phyloP scores from a whole-genome alignment of 441 rosid species.

The Arabidopsis lyrata region DNA sequence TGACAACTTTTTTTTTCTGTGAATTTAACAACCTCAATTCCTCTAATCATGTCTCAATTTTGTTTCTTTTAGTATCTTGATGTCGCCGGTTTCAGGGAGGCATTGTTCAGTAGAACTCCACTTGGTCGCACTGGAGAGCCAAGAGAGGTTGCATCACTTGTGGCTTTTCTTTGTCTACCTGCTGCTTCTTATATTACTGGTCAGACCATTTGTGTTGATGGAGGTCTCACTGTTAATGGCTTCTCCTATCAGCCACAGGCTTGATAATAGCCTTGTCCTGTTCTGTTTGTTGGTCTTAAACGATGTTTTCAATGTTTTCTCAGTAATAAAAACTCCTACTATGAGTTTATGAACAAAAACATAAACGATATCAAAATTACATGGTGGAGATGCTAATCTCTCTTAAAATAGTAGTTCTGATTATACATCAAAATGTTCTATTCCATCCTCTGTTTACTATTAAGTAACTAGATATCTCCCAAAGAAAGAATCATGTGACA shows the following conservation, averaged over 20 bases:
- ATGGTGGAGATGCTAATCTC: background rate
- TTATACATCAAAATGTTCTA: background rate
- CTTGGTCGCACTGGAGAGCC: slow-evolving; percentile 74
- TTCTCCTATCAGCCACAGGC: slow-evolving; percentile 41
- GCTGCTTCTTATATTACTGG: slow-evolving; percentile 88
- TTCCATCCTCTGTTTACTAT: no score
- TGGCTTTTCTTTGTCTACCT: slow-evolving; percentile 77
- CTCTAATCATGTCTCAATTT: background rate
- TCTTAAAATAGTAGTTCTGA: background rate
- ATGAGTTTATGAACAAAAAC: background rate
- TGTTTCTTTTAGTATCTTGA: slow-evolving; percentile 7
- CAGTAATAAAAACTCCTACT: background rate
- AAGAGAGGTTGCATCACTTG: slow-evolving; percentile 73
- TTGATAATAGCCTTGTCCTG: background rate
- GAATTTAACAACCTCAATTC: background rate
- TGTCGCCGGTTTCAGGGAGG: slow-evolving; percentile 7
- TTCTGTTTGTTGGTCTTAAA: background rate
- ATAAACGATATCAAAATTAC: background rate
- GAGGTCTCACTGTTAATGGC: slow-evolving; percentile 71
- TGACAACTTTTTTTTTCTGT: background rate
- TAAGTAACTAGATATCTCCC: background rate
- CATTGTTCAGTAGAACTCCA: slow-evolving; percentile 43
- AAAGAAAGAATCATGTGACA: background rate
- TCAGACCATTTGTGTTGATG: slow-evolving; percentile 74
- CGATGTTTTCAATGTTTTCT: background rate